These are phyloP conservation scores for Saccharomyces hybrid DNA, from an alignment of 1,139 yeast genomes.

Conservation along the genomic window DNA sequence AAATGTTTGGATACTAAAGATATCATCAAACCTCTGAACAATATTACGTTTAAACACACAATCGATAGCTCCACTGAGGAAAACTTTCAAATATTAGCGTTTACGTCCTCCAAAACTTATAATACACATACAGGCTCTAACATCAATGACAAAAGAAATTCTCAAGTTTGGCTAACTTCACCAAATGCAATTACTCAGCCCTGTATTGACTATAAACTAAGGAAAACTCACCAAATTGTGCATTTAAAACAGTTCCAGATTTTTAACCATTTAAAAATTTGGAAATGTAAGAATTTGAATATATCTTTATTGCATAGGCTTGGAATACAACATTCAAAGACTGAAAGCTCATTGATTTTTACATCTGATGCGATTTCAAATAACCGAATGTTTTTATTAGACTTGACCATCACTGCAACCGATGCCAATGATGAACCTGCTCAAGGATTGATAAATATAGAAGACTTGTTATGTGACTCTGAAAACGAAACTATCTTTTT, in stretches of 20 bases:
- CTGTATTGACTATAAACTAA: conserved; percentile 5
- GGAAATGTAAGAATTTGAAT: neutral
- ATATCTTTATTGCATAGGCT: neutral
- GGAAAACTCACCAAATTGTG: conserved; percentile 10
- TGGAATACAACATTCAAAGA: neutral
- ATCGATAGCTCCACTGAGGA: conserved; percentile 18
- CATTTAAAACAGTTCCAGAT: conserved; percentile 11
- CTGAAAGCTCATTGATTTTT: neutral
- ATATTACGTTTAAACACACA: conserved; percentile 14
- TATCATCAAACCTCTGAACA: conserved; percentile 10
- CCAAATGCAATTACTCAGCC: conserved; percentile 15
- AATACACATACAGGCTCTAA: neutral
- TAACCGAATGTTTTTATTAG: neutral
- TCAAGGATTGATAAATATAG: conserved; percentile 13
- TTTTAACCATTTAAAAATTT: conserved; percentile 3
- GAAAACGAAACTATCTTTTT: conserved; percentile 8
- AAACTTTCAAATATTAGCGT: conserved; percentile 7
- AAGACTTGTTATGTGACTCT: conserved; percentile 14
- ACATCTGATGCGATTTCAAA: neutral
- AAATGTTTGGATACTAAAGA: conserved; percentile 4
- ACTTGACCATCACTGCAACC: neutral
- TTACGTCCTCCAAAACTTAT: conserved; percentile 3
- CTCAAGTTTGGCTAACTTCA: conserved; percentile 18
- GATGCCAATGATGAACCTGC: neutral
- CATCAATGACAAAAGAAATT: conserved; percentile 2